phyloP scores from a whole-genome alignment of 2,329 filamentous ascomycete genomes.

The Bipolaris gigantea region DNA sequence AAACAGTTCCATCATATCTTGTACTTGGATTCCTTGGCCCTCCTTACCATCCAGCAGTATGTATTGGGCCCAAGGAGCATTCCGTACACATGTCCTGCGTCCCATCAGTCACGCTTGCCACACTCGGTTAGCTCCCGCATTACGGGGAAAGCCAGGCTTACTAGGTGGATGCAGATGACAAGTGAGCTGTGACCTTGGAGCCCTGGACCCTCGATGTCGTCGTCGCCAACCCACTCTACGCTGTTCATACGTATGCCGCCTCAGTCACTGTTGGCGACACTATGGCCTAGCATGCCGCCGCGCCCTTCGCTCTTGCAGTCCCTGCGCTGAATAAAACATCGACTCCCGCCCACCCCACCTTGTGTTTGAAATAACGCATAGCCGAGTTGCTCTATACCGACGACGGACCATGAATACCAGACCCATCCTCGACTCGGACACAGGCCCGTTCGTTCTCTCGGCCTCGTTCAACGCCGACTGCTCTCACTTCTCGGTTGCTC shows the following conservation, averaged over 20 bases:
- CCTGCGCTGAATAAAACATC: slow-evolving; percentile 5
- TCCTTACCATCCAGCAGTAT: not conserved
- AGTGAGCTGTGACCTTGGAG: slow-evolving; percentile 10
- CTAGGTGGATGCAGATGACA: slow-evolving; percentile 15
- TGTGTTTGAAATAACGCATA: not conserved
- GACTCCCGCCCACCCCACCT: slow-evolving; percentile 12
- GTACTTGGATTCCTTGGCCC: not conserved
- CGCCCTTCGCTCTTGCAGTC: slow-evolving; percentile 10
- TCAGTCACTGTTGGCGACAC: slow-evolving; percentile 21
- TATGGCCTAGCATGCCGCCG: slow-evolving; percentile 30
- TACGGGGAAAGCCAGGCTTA: slow-evolving; percentile 18
- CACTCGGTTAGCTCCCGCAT: slow-evolving; percentile 19
- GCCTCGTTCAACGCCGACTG: slow-evolving; percentile 83
- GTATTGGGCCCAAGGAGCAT: too few species aligned
- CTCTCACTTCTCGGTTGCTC: slow-evolving; percentile 82
- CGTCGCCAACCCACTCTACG: slow-evolving; percentile 3
- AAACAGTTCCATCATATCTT: not conserved
- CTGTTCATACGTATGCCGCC: slow-evolving; percentile 8
- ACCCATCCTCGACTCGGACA: slow-evolving; percentile 77
- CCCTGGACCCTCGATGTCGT: slow-evolving; percentile 11
- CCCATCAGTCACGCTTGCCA: slow-evolving; percentile 6
- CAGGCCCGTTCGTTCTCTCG: slow-evolving; percentile 75
- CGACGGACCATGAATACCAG: slow-evolving; percentile 76
- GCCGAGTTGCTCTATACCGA: not conserved
- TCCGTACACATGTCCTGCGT: not conserved